Conservation (phyloP, 495 filamentous ascomycete genomes). For the Glutinoglossum americanum region DNA sequence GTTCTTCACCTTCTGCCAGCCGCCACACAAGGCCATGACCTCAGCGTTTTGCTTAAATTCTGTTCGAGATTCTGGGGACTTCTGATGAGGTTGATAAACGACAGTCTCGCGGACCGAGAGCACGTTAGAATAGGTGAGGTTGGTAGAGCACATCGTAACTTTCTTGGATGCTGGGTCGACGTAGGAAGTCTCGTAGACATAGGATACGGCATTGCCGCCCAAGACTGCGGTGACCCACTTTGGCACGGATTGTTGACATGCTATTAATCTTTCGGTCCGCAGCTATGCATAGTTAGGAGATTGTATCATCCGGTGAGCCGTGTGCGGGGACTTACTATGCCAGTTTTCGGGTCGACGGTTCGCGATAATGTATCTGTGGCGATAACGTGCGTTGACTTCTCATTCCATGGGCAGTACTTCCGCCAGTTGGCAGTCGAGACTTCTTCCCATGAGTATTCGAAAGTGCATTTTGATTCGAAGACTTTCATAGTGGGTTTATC, state of each 20-base stretch:
- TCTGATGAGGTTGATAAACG: constrained; percentile 44
- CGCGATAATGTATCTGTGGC: constrained; percentile 84
- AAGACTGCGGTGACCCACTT: constrained; percentile 67
- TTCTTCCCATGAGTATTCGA: constrained; percentile 95
- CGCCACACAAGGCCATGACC: constrained; percentile 85
- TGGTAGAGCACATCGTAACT: constrained; percentile 84
- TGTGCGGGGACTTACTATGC: constrained; percentile 45
- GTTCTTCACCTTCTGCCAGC: constrained; percentile 87
- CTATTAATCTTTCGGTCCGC: constrained; percentile 90
- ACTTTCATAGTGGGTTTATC: constrained; percentile 51
- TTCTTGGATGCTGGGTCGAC: constrained; percentile 63
- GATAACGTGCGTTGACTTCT: constrained; percentile 80
- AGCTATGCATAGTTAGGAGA: constrained; percentile 26
- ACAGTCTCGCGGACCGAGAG: constrained; percentile 80
- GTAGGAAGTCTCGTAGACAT: constrained; percentile 88
- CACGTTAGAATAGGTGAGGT: constrained; percentile 76
- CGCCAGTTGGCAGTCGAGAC: constrained; percentile 98
- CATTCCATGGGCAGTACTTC: constrained; percentile 97
- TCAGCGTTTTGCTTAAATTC: constrained; percentile 69
- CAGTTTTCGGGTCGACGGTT: constrained; percentile 54
- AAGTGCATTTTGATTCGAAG: constrained; percentile 69
- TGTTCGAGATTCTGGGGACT: constrained; percentile 36
- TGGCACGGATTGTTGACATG: constrained; percentile 73
- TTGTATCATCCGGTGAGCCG: neutral
- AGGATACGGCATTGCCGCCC: constrained; percentile 52